Percentiles rank a stretch among this genome's conserved stretches.
Evolutionary conservation across 495 filamentous ascomycete genomes (phyloP).

Genomic region (Tuber brumale): DNA sequence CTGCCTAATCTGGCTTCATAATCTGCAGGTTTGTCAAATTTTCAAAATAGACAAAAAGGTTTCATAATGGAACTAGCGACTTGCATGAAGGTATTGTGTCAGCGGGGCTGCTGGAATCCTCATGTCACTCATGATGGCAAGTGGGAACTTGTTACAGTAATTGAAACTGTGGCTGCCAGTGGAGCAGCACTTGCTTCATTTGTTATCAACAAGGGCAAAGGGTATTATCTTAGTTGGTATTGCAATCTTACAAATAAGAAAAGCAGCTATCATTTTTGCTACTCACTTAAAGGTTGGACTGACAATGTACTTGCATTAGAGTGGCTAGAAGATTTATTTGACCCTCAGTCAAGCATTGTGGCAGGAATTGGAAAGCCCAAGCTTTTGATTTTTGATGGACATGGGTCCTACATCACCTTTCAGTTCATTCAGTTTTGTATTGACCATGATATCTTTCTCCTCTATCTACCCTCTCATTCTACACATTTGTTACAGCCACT

Average conservation of each 20-base stretch:
- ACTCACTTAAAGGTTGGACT: constrained; percentile 12
- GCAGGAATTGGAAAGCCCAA: background rate
- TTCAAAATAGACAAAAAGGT: no score
- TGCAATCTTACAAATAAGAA: constrained; percentile 1
- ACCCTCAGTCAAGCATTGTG: background rate
- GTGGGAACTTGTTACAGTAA: constrained; percentile 13
- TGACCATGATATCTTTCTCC: background rate
- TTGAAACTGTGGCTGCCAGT: constrained; percentile 5
- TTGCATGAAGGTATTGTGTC: background rate
- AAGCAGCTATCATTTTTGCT: background rate
- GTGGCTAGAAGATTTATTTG: constrained; percentile 21
- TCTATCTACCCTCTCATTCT: background rate
- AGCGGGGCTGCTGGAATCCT: background rate
- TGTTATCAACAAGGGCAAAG: constrained; percentile 8
- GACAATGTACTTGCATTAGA: constrained; percentile 9
- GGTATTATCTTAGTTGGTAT: constrained; percentile 3
- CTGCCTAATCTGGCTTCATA: no score
- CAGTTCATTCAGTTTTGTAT: constrained; percentile 15
- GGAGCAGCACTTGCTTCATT: constrained; percentile 7
- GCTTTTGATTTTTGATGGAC: constrained; percentile 19
- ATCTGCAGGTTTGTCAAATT: no score
- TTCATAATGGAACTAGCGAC: background rate
- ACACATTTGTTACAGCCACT: constrained; percentile 11
- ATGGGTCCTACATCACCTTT: constrained; percentile 12
- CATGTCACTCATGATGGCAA: constrained; percentile 13